Percentiles rank a stretch among this genome's conserved stretches.
phyloP scores from a whole-genome alignment of 2,329 filamentous ascomycete genomes.

The Penicillium polonicum region DNA sequence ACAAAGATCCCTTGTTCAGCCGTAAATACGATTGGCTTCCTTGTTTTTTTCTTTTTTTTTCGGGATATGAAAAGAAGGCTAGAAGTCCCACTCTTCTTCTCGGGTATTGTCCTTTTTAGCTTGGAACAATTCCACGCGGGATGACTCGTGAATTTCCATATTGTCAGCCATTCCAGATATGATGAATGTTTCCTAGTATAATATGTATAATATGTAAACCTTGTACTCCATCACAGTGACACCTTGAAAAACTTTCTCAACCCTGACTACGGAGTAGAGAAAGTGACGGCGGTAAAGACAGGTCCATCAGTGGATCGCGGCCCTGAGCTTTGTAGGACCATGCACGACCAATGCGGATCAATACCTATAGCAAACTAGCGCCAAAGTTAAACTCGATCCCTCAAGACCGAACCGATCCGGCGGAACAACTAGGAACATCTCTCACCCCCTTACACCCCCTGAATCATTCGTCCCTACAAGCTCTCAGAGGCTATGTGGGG shows the following conservation, averaged over 20 bases:
- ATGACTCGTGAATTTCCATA: neutral
- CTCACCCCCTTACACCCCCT: conserved; percentile 4
- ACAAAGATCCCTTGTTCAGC: neutral
- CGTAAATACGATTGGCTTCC: neutral
- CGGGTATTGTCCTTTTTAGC: neutral
- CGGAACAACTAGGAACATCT: neutral
- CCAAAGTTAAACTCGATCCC: conserved; percentile 1
- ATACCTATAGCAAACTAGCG: neutral
- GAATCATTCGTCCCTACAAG: neutral
- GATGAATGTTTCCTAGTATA: neutral
- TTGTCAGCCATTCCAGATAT: neutral
- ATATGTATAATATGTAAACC: neutral
- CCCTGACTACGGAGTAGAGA: neutral
- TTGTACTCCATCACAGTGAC: neutral
- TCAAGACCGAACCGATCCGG: neutral
- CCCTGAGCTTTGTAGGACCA: neutral
- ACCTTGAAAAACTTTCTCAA: neutral
- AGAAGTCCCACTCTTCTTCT: neutral
- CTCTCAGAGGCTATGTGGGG: conserved; percentile 9
- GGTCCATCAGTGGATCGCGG: neutral
- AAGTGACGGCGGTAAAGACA: neutral
- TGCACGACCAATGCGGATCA: neutral
- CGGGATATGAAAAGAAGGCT: neutral
- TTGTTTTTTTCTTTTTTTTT: neutral
- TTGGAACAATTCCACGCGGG: neutral